Evolutionary conservation across 306 rosid species (phyloP).

Genomic region (Cicer yamashitae): DNA sequence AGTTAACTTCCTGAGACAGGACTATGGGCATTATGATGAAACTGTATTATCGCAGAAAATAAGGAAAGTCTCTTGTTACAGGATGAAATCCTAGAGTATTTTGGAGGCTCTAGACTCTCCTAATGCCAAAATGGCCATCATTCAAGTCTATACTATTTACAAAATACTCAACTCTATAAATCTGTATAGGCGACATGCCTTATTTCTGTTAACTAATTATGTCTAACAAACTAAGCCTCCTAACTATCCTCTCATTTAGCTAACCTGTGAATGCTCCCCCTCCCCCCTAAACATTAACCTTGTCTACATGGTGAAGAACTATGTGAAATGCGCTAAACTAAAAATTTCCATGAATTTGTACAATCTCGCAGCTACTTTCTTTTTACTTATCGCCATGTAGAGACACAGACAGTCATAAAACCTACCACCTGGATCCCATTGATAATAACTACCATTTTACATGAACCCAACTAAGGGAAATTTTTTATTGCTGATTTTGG

Average conservation of each 20-base stretch:
- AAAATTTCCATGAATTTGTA: not conserved
- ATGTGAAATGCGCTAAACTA: not conserved
- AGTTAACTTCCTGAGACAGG: conserved; percentile 32
- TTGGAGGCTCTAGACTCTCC: not conserved
- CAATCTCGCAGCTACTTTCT: not conserved
- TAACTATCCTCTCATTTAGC: conserved; percentile 2
- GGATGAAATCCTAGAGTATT: not conserved
- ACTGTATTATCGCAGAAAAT: not conserved
- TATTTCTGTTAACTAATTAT: not conserved
- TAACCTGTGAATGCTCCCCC: conserved; percentile 1
- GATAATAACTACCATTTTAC: not conserved
- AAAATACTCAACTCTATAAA: not conserved
- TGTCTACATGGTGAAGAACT: not conserved
- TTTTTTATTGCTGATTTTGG: not conserved
- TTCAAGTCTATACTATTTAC: not conserved
- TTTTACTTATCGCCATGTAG: no score
- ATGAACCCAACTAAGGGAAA: not conserved
- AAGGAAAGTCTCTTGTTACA: not conserved
- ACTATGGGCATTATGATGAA: conserved; percentile 1
- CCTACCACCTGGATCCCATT: not conserved
- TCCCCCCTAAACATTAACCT: not conserved
- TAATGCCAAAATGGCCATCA: conserved; percentile 2
- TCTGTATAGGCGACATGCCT: not conserved
- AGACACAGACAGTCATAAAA: not conserved
- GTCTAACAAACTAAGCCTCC: not conserved